Evolutionary conservation across 2,329 filamentous ascomycete genomes (phyloP), one percentile per base, ranked within the genome.

Genomic region (Diplodia mutila): DNA sequence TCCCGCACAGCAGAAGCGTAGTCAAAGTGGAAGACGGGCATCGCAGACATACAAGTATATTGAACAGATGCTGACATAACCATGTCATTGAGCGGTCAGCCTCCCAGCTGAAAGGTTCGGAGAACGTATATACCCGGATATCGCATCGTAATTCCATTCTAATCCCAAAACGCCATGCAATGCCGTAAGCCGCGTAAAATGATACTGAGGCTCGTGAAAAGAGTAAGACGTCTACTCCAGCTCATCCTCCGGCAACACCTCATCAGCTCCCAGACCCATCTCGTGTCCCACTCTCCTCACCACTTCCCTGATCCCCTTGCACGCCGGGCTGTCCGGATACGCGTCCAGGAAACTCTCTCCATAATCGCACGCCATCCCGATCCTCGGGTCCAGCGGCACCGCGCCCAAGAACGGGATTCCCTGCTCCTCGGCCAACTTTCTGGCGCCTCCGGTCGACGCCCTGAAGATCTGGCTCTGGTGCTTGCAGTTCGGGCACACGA

Each of bases 261-360:
- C 74, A 18, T 73, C 74, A 14, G 49, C 69, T 18, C 69, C 68
- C 67, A 77, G 54, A 2, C 78, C 77, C 46, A 80, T 73, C 69
- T 77, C 70, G 71, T 83, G 81, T 21, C 87, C 88, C 61, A 97
- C 84, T 57, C 87, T 86, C 74, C 86, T 87, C 42, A 99, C 94
- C 11, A 99, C 94, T 42, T 84, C 84, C 80, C 88, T 90, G 69
- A 99, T 87, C 3, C 94, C 94, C 72, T 85, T 83, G 75, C 93
- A 97, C 1, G 95, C 94, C 39, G 95, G 94, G 72, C 93, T 97
- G 73, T 98, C 94, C 0, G 94, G 93, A 78, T 93, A 99, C 27
- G 89, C 90, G 75, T 98, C 94, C 75, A 98, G 91, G 80, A 96
- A 99, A 79, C 93, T 97, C 86, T 99, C 95, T 5, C 96, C 95